These are phyloP conservation scores for Trichoderma lentiforme DNA, from an alignment of 2,329 filamentous ascomycete species.

Conservation along the genomic window DNA sequence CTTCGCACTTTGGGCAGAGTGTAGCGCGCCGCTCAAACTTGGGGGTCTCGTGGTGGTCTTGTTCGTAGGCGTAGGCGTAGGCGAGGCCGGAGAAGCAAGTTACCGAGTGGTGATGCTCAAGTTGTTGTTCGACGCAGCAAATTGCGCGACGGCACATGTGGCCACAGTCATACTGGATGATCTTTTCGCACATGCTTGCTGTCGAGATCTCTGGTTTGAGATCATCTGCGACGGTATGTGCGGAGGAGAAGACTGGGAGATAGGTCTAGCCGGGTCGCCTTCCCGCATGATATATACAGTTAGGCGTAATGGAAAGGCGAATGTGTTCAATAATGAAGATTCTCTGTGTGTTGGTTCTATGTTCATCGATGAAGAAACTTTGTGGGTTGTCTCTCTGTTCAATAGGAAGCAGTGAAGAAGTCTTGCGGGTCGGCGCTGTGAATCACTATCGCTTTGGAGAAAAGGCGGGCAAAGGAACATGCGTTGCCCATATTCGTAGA, in stretches of 20 bases:
- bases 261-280: background rate
- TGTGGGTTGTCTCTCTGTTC: too few relatives aligned
- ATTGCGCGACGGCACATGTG: conserved; percentile 21
- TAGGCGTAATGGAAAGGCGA: background rate
- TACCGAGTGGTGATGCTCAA: background rate
- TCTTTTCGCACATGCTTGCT: conserved; percentile 25
- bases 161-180: conserved; percentile 23
- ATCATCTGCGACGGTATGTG: background rate
- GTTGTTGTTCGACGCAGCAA: background rate
- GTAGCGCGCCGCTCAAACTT: background rate
- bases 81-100: background rate
- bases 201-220: background rate
- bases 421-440: background rate
- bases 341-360: background rate
- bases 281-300: background rate
- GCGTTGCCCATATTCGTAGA: too few relatives aligned
- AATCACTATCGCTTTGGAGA: background rate
- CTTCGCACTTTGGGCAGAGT: conserved; percentile 2
- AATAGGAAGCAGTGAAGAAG: background rate
- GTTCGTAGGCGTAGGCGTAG: background rate
- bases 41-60: background rate
- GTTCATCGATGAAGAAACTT: background rate
- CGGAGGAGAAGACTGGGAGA: background rate
- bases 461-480: too few relatives aligned
- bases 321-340: background rate